phyloP scores from a whole-genome alignment of 225 moss, liverwort and hornwort genomes.

The Pleurozium schreberi region DNA sequence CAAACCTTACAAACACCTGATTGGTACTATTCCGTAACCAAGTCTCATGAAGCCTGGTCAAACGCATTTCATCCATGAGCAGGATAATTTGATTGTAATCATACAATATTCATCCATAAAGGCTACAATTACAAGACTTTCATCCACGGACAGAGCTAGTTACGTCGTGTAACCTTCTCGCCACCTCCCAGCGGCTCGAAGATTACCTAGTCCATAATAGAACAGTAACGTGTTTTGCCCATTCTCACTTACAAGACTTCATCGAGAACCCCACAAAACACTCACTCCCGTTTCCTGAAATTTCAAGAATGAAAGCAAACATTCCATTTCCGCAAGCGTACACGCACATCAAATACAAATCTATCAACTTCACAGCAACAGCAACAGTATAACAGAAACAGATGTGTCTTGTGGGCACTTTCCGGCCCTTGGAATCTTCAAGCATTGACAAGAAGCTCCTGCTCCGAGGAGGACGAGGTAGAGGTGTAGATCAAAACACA shows the following conservation, averaged over 20 bases:
- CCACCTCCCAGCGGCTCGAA: too few relatives aligned
- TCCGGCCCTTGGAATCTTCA: neutral
- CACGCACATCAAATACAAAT: neutral
- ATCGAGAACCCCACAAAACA: neutral
- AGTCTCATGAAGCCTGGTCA: too few relatives aligned
- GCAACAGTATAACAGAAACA: neutral
- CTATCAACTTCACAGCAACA: neutral
- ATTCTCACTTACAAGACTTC: too few relatives aligned
- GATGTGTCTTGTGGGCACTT: neutral
- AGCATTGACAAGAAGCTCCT: neutral
- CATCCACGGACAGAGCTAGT: too few relatives aligned
- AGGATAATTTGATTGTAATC: too few relatives aligned
- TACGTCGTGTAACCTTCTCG: too few relatives aligned
- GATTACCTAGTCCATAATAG: too few relatives aligned
- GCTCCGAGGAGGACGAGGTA: neutral
- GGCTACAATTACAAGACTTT: too few relatives aligned
- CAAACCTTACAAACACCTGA: neutral
- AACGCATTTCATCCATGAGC: too few relatives aligned
- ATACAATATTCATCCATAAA: too few relatives aligned
- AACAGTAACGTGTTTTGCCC: too few relatives aligned
- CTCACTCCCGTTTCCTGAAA: neutral
- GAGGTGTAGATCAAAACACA: neutral
- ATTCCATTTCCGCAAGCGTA: neutral
- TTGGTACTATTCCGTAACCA: too few relatives aligned
- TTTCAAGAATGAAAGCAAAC: neutral